These are phyloP conservation scores for Allomyces arbusculus DNA, from an alignment of 192 early-diverging fungal genomes.

Conservation along the genomic window DNA sequence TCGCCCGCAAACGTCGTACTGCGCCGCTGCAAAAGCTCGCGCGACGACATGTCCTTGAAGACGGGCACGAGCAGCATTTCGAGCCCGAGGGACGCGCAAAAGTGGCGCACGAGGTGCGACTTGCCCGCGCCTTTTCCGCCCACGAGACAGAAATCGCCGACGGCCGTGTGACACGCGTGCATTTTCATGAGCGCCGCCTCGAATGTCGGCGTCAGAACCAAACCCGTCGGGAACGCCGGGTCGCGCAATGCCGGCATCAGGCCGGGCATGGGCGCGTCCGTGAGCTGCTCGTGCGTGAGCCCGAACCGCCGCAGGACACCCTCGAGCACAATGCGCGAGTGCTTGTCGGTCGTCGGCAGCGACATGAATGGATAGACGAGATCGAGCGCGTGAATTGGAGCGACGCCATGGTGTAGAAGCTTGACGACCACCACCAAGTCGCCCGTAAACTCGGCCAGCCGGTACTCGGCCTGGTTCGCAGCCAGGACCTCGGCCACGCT, in stretches of 20 bases:
- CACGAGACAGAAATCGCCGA: slow-evolving; percentile 43
- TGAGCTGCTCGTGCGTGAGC: neutral
- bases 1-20: slow-evolving; percentile 46
- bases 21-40: slow-evolving; percentile 55
- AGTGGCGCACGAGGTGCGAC: slow-evolving; percentile 38
- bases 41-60: slow-evolving; percentile 59
- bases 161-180: slow-evolving; percentile 29
- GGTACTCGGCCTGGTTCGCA: slow-evolving; percentile 48
- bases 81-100: slow-evolving; percentile 22
- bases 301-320: neutral
- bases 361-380: neutral
- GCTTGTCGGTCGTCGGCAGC: neutral
- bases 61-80: slow-evolving; percentile 27
- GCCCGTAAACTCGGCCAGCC: slow-evolving; percentile 37
- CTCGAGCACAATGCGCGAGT: neutral
- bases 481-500: slow-evolving; percentile 59
- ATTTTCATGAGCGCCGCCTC: slow-evolving; percentile 9
- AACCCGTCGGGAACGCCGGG: neutral
- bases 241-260: neutral
- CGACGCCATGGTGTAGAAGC: neutral
- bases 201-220: neutral
- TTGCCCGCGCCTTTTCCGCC: slow-evolving; percentile 59
- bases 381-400: neutral
- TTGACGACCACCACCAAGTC: slow-evolving; percentile 12
- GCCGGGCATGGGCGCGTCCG: neutral